These are phyloP conservation scores for Taiozyma onychis DNA, from an alignment of 1,139 yeast genomes.

Conservation along the genomic window DNA sequence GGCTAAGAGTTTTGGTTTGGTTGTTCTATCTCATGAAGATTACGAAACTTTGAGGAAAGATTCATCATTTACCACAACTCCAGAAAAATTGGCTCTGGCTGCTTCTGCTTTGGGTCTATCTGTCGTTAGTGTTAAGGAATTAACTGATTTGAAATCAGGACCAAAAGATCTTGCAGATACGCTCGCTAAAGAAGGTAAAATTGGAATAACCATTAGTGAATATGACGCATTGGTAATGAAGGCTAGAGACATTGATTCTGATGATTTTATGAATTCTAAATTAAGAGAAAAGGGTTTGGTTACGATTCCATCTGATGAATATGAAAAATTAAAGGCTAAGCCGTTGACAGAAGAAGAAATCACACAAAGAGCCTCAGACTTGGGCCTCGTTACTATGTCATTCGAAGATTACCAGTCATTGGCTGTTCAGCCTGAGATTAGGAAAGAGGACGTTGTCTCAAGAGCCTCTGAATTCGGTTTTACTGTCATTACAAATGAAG, in stretches of 20 bases:
- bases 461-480: constrained; percentile 31
- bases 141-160: not conserved
- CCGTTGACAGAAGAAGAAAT: constrained; percentile 8
- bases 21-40: constrained; percentile 24
- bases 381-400: constrained; percentile 38
- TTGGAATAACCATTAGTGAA: not conserved
- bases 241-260: not conserved
- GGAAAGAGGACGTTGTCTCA: constrained; percentile 29
- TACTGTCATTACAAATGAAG: constrained; percentile 23
- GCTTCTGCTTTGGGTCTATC: constrained; percentile 8
- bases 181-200: not conserved
- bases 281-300: not conserved
- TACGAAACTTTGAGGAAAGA: constrained; percentile 11
- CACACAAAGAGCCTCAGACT: constrained; percentile 33
- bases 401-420: constrained; percentile 26
- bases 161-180: not conserved
- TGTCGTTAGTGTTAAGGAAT: constrained; percentile 1
- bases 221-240: not conserved
- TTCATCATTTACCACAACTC: not conserved
- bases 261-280: not conserved
- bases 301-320: not conserved
- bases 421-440: constrained; percentile 14
- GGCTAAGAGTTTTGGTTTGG: constrained; percentile 33
- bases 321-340: not conserved
- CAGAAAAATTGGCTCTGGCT: constrained; percentile 4